Evolutionary conservation across 2,329 filamentous ascomycete genomes (phyloP), one percentile per base, ranked within the genome.

Genomic region (Venturiaceae sp.): DNA sequence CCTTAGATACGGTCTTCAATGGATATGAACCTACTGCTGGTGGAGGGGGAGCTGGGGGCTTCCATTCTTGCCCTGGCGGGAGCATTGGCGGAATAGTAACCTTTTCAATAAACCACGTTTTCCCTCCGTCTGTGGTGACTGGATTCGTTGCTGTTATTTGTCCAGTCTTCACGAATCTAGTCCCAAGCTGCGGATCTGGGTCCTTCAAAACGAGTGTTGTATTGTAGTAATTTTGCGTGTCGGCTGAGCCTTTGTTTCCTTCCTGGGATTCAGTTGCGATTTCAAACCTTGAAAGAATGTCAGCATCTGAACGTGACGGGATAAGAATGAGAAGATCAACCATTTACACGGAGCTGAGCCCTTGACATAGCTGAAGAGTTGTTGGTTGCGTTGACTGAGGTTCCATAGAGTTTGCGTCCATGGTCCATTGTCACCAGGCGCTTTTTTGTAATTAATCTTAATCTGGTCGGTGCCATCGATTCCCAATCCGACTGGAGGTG

Each of bases 101-200:
- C n/a, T 44, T 55, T 19, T 61, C 58, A 39, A 60, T 58, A 21
- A 41, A 39, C 62, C 62, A 63, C 4, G 60, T 61, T 60, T 60
- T 60, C 23, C 62, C 62, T n/a, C 53, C 54, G 36, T 63, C 61
- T 1, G 32, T 39, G 21, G 61, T 60, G 14, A 36, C 21, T 34
- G 44, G 55, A 33, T 58, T 52, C 9, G 39, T 58, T 14, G 44
- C 26, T 13, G 46, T 47, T 23, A 58, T 58, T 21, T 23, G 23
- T 2, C 39, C 39, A 6, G 54, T 41, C 34, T 32, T 56, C 4
- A 28, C 1, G n/a, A 58, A 52, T n/a, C 14, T 47, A 4, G 28
- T 26, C 9, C 55, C 44, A 33, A 58, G 39, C 16, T 37, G 7
- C n/a, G 55, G 55, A 16, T 58, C 55, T 2, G 41, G 41, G 3